Conservation (phyloP, 768 basidiomycete species). For the Pleurotus salmoneostramineus region DNA sequence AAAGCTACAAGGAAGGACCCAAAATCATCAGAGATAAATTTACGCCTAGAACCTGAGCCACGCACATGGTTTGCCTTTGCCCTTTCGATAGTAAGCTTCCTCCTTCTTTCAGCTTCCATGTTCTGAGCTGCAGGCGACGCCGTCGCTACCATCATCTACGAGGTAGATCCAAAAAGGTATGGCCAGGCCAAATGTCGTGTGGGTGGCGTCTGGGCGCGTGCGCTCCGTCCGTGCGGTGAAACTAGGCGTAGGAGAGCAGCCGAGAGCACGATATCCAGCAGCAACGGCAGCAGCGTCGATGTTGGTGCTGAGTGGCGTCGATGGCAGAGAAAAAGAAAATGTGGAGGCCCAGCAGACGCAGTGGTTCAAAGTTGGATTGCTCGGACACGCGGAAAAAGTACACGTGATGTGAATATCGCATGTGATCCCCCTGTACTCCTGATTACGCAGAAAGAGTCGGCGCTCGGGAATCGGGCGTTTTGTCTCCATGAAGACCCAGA, state of each 20-base stretch:
- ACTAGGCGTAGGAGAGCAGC: too few relatives aligned
- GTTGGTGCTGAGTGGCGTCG: background rate
- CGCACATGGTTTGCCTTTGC: slow-evolving; percentile 57
- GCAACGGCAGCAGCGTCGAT: too few relatives aligned
- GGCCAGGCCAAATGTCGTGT: too few relatives aligned
- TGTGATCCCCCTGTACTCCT: background rate
- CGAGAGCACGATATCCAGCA: too few relatives aligned
- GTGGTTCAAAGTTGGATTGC: background rate
- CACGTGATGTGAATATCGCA: slow-evolving; percentile 2
- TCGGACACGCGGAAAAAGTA: background rate
- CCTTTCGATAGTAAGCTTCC: slow-evolving; percentile 49
- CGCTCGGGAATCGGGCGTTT: background rate
- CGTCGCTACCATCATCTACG: background rate
- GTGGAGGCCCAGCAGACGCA: background rate
- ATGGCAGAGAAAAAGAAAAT: background rate
- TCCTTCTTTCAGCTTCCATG: slow-evolving; percentile 37
- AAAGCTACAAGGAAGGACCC: slow-evolving; percentile 39
- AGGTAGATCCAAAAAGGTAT: background rate
- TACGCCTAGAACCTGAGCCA: slow-evolving; percentile 1
- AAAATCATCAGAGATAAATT: background rate
- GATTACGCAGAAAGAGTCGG: background rate
- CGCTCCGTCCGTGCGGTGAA: too few relatives aligned
- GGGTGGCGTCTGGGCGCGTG: too few relatives aligned
- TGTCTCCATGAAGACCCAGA: background rate
- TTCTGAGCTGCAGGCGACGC: slow-evolving; percentile 19